Conservation (phyloP, 768 basidiomycete genomes). For the Boletus subcaerulescens region DNA sequence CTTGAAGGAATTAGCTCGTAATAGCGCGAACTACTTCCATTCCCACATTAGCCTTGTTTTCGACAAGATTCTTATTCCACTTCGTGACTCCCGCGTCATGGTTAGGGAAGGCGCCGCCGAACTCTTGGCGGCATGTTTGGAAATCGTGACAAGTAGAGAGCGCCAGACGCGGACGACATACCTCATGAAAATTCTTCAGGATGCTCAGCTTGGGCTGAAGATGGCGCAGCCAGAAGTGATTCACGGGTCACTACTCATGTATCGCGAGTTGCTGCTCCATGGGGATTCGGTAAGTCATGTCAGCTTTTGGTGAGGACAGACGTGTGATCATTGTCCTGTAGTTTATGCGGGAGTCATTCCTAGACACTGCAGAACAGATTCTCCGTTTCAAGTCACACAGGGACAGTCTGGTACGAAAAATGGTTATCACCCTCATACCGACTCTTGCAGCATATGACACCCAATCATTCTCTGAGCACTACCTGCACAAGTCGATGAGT, state of each 20-base stretch:
- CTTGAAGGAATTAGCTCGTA: constrained; percentile 87
- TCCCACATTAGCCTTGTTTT: constrained; percentile 85
- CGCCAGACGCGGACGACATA: constrained; percentile 63
- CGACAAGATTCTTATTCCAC: constrained; percentile 87
- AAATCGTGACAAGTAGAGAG: constrained; percentile 78
- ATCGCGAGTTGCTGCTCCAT: constrained; percentile 85
- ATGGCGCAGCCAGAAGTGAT: constrained; percentile 82
- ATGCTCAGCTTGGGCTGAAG: constrained; percentile 82
- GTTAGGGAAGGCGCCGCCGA: constrained; percentile 93
- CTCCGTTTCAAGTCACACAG: constrained; percentile 84
- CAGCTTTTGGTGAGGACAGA: neutral
- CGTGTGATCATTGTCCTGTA: constrained; percentile 27
- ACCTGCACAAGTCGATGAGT: constrained; percentile 91
- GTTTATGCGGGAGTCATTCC: constrained; percentile 88
- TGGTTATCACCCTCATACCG: constrained; percentile 94
- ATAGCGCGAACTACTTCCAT: constrained; percentile 85
- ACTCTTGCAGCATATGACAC: constrained; percentile 94
- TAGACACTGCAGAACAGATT: constrained; percentile 86
- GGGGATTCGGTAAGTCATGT: constrained; percentile 79
- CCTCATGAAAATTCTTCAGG: constrained; percentile 79
- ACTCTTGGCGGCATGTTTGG: constrained; percentile 87
- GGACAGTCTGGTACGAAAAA: constrained; percentile 85
- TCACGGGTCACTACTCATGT: constrained; percentile 89
- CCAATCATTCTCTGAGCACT: constrained; percentile 86
- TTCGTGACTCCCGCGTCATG: constrained; percentile 85